Percentiles rank a stretch among this genome's conserved stretches.
phyloP scores from a whole-genome alignment of 495 filamentous ascomycete species.

The Penicillium daleae region DNA sequence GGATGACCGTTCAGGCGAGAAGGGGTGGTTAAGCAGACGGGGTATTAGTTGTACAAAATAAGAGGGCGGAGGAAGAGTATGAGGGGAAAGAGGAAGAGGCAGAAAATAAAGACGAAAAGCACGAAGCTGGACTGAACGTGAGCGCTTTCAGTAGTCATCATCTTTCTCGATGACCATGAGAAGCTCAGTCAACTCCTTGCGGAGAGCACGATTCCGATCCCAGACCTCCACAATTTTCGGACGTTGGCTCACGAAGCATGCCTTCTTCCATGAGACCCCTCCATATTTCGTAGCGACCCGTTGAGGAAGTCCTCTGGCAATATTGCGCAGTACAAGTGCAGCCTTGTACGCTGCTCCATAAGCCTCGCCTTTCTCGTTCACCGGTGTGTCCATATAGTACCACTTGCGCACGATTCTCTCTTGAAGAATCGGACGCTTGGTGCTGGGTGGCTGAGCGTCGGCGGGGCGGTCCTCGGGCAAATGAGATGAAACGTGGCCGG shows the following conservation, averaged over 20 bases:
- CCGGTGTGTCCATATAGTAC: conserved; percentile 64
- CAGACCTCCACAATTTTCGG: conserved; percentile 48
- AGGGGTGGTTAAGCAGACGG: conserved; percentile 15
- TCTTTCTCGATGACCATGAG: conserved; percentile 51
- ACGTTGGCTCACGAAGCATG: conserved; percentile 46
- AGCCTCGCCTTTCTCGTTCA: conserved; percentile 82
- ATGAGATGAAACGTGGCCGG: conserved; percentile 53
- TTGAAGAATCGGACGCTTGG: conserved; percentile 45
- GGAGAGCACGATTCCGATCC: conserved; percentile 49
- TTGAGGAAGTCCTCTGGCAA: conserved; percentile 71
- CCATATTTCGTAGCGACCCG: conserved; percentile 38
- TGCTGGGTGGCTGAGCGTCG: conserved; percentile 47
- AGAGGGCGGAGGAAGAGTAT: conserved; percentile 18
- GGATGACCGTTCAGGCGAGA: not conserved
- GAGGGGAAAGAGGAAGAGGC: conserved; percentile 9
- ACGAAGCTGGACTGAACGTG: conserved; percentile 4
- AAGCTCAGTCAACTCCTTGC: conserved; percentile 49
- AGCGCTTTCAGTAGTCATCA: conserved; percentile 38
- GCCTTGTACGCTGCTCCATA: conserved; percentile 84
- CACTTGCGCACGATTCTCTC: conserved; percentile 48
- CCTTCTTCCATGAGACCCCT: conserved; percentile 47
- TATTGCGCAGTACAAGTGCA: conserved; percentile 84
- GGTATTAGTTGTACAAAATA: conserved; percentile 35
- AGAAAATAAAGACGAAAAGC: conserved; percentile 14
- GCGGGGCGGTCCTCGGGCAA: conserved; percentile 56